Percentiles rank a stretch among this genome's conserved stretches.
phyloP scores from a whole-genome alignment of 768 basidiomycete species.

The Leccinum olivaceopallidum region DNA sequence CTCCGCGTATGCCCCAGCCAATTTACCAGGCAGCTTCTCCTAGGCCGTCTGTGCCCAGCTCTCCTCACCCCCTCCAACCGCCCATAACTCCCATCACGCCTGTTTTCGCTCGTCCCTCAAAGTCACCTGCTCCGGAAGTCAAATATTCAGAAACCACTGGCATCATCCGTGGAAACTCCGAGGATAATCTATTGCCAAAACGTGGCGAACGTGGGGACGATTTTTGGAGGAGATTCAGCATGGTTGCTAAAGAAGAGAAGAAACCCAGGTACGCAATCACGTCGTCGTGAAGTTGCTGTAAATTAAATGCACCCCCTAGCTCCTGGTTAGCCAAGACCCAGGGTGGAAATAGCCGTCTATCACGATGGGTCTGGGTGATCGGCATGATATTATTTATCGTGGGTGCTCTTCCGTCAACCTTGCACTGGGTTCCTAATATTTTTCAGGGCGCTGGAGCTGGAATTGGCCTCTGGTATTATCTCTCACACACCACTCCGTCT shows the following conservation, averaged over 20 bases:
- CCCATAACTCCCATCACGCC: constrained; percentile 80
- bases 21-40: constrained; percentile 32
- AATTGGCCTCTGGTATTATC: constrained; percentile 59
- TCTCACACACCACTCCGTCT: constrained; percentile 49
- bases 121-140: constrained; percentile 40
- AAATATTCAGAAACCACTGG: constrained; percentile 43
- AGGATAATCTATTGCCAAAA: constrained; percentile 65
- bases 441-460: constrained; percentile 51
- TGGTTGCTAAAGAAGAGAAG: constrained; percentile 72
- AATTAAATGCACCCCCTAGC: constrained; percentile 33
- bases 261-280: constrained; percentile 43
- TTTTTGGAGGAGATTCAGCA: constrained; percentile 86
- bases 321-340: constrained; percentile 71
- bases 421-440: neutral
- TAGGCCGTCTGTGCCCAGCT: constrained; percentile 43
- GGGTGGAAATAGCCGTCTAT: constrained; percentile 49
- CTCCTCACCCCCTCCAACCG: constrained; percentile 74
- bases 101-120: constrained; percentile 67
- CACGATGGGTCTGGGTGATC: constrained; percentile 69
- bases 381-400: constrained; percentile 61
- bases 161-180: constrained; percentile 68
- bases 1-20: constrained; percentile 32
- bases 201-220: constrained; percentile 78
- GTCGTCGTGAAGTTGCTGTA: neutral
- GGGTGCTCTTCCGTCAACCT: constrained; percentile 21